Conservation (phyloP, 1,284 basidiomycete genomes). For the Microbotryum lychnidis-dioicae region DNA sequence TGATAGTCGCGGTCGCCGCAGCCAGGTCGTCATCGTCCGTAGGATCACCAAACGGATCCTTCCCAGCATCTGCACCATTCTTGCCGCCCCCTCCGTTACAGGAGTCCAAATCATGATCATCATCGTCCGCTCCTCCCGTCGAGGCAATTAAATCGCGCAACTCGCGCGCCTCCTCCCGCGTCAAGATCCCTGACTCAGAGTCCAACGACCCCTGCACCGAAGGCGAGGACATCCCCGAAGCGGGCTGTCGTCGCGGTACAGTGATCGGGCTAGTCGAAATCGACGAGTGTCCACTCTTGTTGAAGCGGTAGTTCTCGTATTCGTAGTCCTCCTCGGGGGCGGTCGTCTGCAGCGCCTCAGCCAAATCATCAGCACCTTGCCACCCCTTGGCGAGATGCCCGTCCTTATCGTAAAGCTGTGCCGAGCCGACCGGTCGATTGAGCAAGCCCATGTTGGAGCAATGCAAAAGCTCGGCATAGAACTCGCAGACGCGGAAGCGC, state of each 20-base stretch:
- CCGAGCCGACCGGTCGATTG: constrained; percentile 53
- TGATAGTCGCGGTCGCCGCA: constrained; percentile 36
- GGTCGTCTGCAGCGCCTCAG: constrained; percentile 16
- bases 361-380: constrained; percentile 22
- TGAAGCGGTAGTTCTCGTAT: not conserved
- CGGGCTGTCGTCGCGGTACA: constrained; percentile 2
- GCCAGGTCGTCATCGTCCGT: constrained; percentile 5
- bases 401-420: constrained; percentile 12
- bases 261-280: constrained; percentile 6
- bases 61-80: constrained; percentile 51
- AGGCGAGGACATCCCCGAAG: constrained; percentile 19
- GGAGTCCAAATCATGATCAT: constrained; percentile 37
- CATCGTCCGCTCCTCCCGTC: constrained; percentile 44
- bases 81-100: constrained; percentile 38
- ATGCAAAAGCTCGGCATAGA: constrained; percentile 93
- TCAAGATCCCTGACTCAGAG: constrained; percentile 24
- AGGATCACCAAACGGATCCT: constrained; percentile 39
- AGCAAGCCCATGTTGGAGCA: constrained; percentile 97
- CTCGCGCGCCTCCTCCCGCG: constrained; percentile 16
- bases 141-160: constrained; percentile 51
- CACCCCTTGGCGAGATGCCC: constrained; percentile 23
- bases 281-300: not conserved
- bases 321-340: not conserved
- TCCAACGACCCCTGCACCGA: constrained; percentile 20
- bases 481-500: constrained; percentile 91